Evolutionary conservation across 2,329 filamentous ascomycete genomes (phyloP), one percentile per base, ranked within the genome.

Genomic region (Diaporthe destruens): DNA sequence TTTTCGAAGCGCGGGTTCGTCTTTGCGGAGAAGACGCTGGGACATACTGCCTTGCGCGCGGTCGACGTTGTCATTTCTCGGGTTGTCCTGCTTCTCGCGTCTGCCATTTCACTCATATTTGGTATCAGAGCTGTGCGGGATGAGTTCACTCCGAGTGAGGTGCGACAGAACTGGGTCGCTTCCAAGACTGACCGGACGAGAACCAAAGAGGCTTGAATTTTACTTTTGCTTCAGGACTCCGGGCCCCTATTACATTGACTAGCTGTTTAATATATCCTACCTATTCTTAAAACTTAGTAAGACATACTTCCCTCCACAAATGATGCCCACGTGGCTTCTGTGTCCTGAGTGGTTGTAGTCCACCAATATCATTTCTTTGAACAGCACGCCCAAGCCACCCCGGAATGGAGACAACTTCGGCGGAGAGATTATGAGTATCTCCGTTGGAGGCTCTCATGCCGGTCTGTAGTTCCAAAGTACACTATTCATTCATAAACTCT

Each of bases 1-100:
- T 76, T 80, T 49, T 76, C 76, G 3, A 66, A 72, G 23, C 54
- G 75, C 34, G 71, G 77, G 2, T 71, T 77, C 2, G 72, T 74
- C 25, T 56, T 80, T 16, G 65, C 74, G 32, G 71, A 74, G 8
- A 77, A 78, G 67, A 69, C 72, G 14, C 20, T 72, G 61, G 65
- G 69, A 8, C 32, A 72, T 23, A 44, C 44, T 18, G 25, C 56
- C 74, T 68, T 67, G 14, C 66, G 39, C n/a, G 42, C 54, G 3
- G 34, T 69, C 32, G 74, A 75, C 32, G 18, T 69, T 7, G 42
- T 59, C 9, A 34, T 59, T n/a, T 73, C 72, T 12, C 70, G 61
- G 47, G 5, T 51, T 20, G n/a, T 75, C 32, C 67, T 74, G 3
- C 11, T 57, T 18, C 11, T 66, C 7, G 75, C 71, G 1, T 42